A percentile compares a stretch with the other conserved stretches of the same genome.
Conservation (phyloP, 768 basidiomycete species). For the Termitomyces sp. region DNA sequence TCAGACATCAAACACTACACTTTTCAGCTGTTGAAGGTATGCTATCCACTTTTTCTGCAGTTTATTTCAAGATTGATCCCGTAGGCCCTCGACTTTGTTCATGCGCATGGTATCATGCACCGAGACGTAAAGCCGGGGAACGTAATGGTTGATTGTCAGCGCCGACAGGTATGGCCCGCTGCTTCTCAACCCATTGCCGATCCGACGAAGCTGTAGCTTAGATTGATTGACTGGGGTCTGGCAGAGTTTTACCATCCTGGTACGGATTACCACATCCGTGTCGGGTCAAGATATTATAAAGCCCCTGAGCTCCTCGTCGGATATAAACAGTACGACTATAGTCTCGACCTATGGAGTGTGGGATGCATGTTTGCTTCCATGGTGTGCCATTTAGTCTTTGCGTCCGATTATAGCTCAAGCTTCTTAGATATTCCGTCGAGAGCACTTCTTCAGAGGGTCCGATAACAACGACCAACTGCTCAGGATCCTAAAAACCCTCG, state of each 20-base stretch:
- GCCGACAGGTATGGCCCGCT: slow-evolving; percentile 40
- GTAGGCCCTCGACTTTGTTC: slow-evolving; percentile 61
- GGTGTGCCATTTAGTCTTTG: slow-evolving; percentile 31
- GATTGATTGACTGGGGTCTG: slow-evolving; percentile 71
- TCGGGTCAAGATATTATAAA: slow-evolving; percentile 69
- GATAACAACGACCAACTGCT: slow-evolving; percentile 73
- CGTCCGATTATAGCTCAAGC: background rate
- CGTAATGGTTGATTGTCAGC: slow-evolving; percentile 68
- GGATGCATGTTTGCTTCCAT: slow-evolving; percentile 74
- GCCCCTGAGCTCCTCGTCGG: slow-evolving; percentile 68
- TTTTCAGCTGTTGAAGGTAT: slow-evolving; percentile 54
- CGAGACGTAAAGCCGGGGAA: slow-evolving; percentile 46
- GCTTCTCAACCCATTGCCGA: background rate
- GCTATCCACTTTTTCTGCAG: background rate
- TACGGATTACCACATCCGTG: slow-evolving; percentile 67
- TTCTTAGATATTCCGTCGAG: slow-evolving; percentile 59
- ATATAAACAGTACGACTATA: slow-evolving; percentile 68
- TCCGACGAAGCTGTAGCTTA: slow-evolving; percentile 27
- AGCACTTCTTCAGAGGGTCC: slow-evolving; percentile 70
- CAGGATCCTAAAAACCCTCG: slow-evolving; percentile 62
- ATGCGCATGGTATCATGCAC: slow-evolving; percentile 70
- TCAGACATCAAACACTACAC: slow-evolving; percentile 63
- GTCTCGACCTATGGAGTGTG: slow-evolving; percentile 67
- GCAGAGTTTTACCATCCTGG: slow-evolving; percentile 73
- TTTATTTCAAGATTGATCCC: background rate